Evolutionary conservation across 2,329 filamentous ascomycete species (phyloP).

Genomic region (Calonectria ilicicola): DNA sequence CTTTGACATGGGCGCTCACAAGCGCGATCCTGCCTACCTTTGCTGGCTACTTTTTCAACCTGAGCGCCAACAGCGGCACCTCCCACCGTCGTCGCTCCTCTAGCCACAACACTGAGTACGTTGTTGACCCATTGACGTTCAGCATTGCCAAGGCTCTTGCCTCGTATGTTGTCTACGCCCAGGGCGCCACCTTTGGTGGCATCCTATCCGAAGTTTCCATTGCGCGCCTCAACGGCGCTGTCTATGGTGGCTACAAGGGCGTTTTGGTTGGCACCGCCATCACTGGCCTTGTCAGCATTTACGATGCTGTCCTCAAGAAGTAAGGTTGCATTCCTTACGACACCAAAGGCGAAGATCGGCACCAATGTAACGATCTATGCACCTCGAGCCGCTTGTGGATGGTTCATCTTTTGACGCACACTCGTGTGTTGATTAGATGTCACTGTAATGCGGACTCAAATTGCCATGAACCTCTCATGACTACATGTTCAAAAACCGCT

Average conservation of each 20-base stretch:
- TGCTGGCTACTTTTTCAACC: slow-evolving; percentile 90
- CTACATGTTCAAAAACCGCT: slow-evolving; percentile 8
- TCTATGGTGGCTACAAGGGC: slow-evolving; percentile 80
- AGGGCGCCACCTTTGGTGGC: slow-evolving; percentile 72
- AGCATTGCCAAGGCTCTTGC: slow-evolving; percentile 89
- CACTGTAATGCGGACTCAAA: background rate
- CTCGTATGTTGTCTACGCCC: slow-evolving; percentile 83
- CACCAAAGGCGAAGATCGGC: background rate
- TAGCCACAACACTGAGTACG: slow-evolving; percentile 60
- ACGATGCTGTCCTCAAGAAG: slow-evolving; percentile 82
- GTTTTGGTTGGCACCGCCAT: slow-evolving; percentile 77
- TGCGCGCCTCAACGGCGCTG: slow-evolving; percentile 70
- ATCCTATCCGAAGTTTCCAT: slow-evolving; percentile 71
- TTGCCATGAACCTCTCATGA: slow-evolving; percentile 10
- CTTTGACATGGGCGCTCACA: slow-evolving; percentile 81
- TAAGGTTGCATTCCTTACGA: slow-evolving; percentile 48
- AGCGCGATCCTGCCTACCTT: slow-evolving; percentile 77
- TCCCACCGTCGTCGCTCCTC: slow-evolving; percentile 57
- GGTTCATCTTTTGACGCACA: background rate
- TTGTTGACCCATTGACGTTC: slow-evolving; percentile 88
- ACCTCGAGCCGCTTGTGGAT: background rate
- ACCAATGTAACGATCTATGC: background rate
- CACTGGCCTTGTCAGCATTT: slow-evolving; percentile 76
- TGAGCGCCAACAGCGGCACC: slow-evolving; percentile 67
- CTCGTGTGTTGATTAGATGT: background rate